Conservation (phyloP, 345 rosid genomes). For the Citrus medica region DNA sequence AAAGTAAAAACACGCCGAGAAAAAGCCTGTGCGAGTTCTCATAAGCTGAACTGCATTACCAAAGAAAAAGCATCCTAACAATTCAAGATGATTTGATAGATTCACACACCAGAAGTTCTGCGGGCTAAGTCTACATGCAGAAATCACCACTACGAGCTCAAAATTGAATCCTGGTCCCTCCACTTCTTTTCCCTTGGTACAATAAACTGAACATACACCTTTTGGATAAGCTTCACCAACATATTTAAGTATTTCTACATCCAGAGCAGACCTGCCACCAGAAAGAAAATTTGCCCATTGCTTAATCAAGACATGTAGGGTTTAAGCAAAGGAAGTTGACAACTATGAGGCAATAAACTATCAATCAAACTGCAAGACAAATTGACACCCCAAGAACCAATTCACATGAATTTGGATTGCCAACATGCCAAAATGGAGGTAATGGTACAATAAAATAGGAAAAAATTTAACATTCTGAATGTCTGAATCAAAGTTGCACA, state of each 20-base stretch:
- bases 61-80: neutral
- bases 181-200: conserved; percentile 69
- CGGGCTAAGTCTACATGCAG: conserved; percentile 83
- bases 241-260: conserved; percentile 79
- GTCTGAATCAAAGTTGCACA: neutral
- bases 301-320: neutral
- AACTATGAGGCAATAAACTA: neutral
- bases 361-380: neutral
- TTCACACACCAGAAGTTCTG: conserved; percentile 86
- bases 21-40: neutral
- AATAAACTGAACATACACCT: conserved; percentile 79
- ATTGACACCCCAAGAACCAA: neutral
- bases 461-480: neutral
- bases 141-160: conserved; percentile 84
- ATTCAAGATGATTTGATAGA: conserved; percentile 6
- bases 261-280: conserved; percentile 70
- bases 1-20: neutral
- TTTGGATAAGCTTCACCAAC: conserved; percentile 89
- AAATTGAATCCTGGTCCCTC: conserved; percentile 87
- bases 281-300: neutral
- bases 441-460: neutral
- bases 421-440: neutral
- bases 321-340: neutral
- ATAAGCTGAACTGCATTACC: neutral
- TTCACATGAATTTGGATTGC: neutral